Percentiles rank a stretch among this genome's conserved stretches.
Conservation (phyloP, 768 basidiomycete species). For the Hirschioporus abietinus region DNA sequence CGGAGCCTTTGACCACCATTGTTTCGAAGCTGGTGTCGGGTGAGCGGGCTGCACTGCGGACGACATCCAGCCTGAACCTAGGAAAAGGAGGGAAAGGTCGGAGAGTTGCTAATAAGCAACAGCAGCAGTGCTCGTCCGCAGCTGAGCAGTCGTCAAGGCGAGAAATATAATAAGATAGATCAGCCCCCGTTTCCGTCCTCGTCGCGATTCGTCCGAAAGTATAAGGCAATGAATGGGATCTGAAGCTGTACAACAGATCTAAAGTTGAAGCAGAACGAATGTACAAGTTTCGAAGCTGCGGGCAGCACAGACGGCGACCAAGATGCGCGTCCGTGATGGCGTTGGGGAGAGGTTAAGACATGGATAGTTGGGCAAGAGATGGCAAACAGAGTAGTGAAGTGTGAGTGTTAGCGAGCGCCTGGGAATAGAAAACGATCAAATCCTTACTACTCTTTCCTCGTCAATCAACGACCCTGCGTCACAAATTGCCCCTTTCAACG, state of each 20-base stretch:
- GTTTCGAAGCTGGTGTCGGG: not conserved
- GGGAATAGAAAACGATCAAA: not conserved
- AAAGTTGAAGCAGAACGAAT: not conserved
- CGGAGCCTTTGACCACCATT: conserved; percentile 2
- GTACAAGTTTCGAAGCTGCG: not conserved
- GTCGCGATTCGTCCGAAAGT: not conserved
- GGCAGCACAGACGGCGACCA: not conserved
- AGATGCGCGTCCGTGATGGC: not conserved
- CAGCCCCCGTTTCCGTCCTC: not conserved
- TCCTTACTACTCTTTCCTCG: not conserved
- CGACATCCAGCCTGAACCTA: not conserved
- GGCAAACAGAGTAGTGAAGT: not conserved
- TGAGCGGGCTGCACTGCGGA: not conserved
- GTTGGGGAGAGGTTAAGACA: not conserved
- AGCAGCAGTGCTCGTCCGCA: not conserved
- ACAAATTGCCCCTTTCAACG: not conserved
- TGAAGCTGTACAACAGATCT: not conserved
- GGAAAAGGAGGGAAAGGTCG: not conserved
- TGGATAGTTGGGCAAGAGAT: not conserved
- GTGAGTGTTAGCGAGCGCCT: not conserved
- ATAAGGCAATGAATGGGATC: not conserved
- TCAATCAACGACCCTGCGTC: not conserved
- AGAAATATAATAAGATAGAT: not conserved
- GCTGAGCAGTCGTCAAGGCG: not conserved
- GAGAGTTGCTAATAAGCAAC: not conserved